phyloP scores from a whole-genome alignment of 164 flowering plant genomes.

The Chloranthus sessilifolius region DNA sequence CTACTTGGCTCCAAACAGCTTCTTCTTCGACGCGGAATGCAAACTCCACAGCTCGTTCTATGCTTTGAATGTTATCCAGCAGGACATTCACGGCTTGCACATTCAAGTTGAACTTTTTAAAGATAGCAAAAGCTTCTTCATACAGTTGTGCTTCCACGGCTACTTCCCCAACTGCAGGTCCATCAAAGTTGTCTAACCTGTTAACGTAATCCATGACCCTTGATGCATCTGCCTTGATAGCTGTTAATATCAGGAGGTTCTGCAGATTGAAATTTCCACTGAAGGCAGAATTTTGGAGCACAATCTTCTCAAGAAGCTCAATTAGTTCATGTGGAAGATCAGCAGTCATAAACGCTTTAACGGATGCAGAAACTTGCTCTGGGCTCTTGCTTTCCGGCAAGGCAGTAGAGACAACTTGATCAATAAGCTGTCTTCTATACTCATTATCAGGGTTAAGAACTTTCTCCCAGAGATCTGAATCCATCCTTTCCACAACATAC shows the following conservation, averaged over 20 bases:
- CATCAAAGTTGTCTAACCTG: constrained; percentile 96
- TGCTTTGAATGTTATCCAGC: constrained; percentile 80
- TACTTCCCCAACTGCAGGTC: constrained; percentile 98
- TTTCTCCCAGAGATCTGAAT: constrained; percentile 92
- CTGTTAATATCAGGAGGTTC: constrained; percentile 85
- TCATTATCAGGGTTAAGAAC: constrained; percentile 92
- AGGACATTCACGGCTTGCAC: constrained; percentile 97
- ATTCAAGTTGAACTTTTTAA: constrained; percentile 96
- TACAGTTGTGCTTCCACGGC: constrained; percentile 95
- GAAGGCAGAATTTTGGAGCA: constrained; percentile 98
- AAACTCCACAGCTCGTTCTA: constrained; percentile 96
- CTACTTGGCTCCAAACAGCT: constrained; percentile 99
- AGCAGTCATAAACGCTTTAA: constrained; percentile 99
- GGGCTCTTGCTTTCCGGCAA: constrained; percentile 99
- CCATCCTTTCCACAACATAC: constrained; percentile 99
- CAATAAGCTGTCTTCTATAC: constrained; percentile 91
- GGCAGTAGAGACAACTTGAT: constrained; percentile 99
- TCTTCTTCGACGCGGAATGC: constrained; percentile 99
- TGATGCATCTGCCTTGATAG: constrained; percentile 96
- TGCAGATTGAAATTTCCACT: constrained; percentile 98
- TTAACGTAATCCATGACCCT: constrained; percentile 99
- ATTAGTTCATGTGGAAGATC: constrained; percentile 98
- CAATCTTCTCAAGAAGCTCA: constrained; percentile 98
- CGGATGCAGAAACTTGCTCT: constrained; percentile 99
- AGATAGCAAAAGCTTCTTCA: constrained; percentile 98